Percentiles rank a stretch among this genome's conserved stretches.
Conservation (phyloP, 805 yeast genomes). For the Lipomyces japonicus region DNA sequence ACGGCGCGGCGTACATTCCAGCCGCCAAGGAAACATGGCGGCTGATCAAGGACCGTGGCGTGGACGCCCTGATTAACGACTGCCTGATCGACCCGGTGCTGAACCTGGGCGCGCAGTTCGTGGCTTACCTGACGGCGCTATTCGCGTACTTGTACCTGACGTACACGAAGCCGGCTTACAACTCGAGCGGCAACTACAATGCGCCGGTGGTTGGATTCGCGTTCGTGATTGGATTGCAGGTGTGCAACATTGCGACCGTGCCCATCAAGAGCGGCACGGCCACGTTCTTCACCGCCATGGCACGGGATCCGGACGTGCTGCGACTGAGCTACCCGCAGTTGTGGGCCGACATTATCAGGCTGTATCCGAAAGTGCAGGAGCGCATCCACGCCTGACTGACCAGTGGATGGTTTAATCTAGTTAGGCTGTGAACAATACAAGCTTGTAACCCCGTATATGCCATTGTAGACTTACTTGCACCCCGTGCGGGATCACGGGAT, state of each 20-base stretch:
- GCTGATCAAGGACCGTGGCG: constrained; percentile 71
- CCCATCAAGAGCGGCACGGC: constrained; percentile 78
- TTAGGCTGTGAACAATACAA: too few relatives aligned
- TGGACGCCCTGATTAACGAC: constrained; percentile 81
- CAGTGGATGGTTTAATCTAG: neutral
- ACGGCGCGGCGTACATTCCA: constrained; percentile 70
- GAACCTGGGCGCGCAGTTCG: constrained; percentile 68
- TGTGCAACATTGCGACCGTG: constrained; percentile 66
- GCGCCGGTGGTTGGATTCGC: constrained; percentile 74
- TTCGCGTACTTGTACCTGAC: constrained; percentile 63
- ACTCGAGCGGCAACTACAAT: constrained; percentile 54
- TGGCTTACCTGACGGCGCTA: constrained; percentile 61
- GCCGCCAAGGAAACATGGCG: constrained; percentile 83
- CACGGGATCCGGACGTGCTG: constrained; percentile 80
- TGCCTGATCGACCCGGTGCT: constrained; percentile 75
- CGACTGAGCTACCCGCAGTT: constrained; percentile 65
- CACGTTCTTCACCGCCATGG: constrained; percentile 78
- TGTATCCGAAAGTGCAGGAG: constrained; percentile 66
- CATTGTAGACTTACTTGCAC: too few relatives aligned
- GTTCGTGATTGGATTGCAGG: constrained; percentile 69
- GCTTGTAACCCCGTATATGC: too few relatives aligned
- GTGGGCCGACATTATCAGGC: constrained; percentile 59
- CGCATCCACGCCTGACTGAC: constrained; percentile 38
- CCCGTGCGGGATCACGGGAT: too few relatives aligned
- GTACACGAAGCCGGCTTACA: constrained; percentile 65